Evolutionary conservation across 1,139 yeast species (phyloP).

Genomic region (Geotrichum macrosporum): DNA sequence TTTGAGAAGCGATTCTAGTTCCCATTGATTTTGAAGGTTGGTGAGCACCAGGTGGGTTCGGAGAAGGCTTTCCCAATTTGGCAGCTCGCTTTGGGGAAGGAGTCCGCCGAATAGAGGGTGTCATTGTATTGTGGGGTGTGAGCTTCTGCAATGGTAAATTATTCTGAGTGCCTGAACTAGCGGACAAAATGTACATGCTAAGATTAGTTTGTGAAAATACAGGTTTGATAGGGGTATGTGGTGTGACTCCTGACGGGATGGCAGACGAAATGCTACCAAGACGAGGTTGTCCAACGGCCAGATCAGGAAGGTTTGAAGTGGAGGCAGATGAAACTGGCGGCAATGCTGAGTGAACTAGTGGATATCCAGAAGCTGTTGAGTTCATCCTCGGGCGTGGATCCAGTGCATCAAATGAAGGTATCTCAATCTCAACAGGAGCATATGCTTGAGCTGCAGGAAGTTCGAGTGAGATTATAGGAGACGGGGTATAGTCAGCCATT

Average conservation of each 20-base stretch:
- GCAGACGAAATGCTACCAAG: constrained; percentile 1
- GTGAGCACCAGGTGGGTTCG: not conserved
- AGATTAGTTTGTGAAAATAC: constrained; percentile 14
- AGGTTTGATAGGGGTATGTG: constrained; percentile 16
- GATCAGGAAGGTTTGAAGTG: constrained; percentile 9
- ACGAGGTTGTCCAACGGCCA: not conserved
- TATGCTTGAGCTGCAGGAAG: constrained; percentile 29
- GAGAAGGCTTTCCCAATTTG: constrained; percentile 12
- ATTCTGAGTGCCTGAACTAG: constrained; percentile 1
- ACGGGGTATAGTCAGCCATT: constrained; percentile 28
- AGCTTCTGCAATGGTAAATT: not conserved
- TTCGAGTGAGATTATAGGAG: constrained; percentile 30
- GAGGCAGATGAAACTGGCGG: constrained; percentile 17
- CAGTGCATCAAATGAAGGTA: constrained; percentile 46
- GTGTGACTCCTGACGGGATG: constrained; percentile 13
- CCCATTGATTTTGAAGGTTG: not conserved
- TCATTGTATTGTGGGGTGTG: not conserved
- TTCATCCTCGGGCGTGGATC: constrained; percentile 32
- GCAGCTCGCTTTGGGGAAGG: constrained; percentile 14
- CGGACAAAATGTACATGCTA: constrained; percentile 13
- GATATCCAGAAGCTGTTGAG: constrained; percentile 19
- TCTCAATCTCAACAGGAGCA: constrained; percentile 53
- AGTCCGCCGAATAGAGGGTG: not conserved
- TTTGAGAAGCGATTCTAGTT: not conserved
- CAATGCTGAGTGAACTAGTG: constrained; percentile 20